phyloP scores from a whole-genome alignment of 176 grass and related monocot genomes.

The Thalia dealbata region DNA sequence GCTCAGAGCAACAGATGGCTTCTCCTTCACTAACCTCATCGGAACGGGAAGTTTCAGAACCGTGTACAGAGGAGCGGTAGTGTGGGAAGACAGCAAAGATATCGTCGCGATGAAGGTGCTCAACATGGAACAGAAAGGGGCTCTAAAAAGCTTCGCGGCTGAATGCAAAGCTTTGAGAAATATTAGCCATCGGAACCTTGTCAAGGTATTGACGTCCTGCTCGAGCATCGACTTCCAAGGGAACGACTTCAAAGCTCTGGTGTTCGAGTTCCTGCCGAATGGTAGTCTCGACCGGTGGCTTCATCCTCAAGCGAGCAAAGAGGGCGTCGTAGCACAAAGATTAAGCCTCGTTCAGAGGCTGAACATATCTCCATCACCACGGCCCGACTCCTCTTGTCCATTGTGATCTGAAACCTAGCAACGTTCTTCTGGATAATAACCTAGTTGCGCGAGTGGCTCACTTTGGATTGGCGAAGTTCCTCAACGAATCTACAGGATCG shows the following conservation, averaged over 20 bases:
- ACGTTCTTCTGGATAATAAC: conserved; percentile 40
- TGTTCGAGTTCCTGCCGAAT: too few relatives aligned
- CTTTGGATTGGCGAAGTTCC: conserved; percentile 37
- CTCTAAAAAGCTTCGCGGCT: conserved; percentile 35
- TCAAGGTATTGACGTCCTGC: too few relatives aligned
- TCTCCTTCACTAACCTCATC: too few relatives aligned
- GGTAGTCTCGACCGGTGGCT: conserved; percentile 32
- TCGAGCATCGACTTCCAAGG: too few relatives aligned
- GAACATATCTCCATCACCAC: conserved; percentile 39
- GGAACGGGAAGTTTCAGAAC: too few relatives aligned
- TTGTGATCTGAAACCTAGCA: conserved; percentile 51
- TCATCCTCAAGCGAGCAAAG: conserved; percentile 18
- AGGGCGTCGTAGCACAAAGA: neutral
- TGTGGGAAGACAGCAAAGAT: too few relatives aligned
- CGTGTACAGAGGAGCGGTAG: too few relatives aligned
- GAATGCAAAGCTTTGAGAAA: conserved; percentile 48
- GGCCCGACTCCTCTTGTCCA: conserved; percentile 32
- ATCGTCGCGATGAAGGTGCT: too few relatives aligned
- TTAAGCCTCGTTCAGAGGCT: neutral
- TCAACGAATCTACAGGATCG: conserved; percentile 3
- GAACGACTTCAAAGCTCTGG: too few relatives aligned
- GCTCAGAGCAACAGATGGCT: neutral
- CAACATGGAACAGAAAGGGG: neutral
- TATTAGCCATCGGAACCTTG: conserved; percentile 27
- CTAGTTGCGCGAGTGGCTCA: conserved; percentile 47